These are phyloP conservation scores for Ganoderma boninense DNA, from an alignment of 1,284 basidiomycete species.

Conservation along the genomic window DNA sequence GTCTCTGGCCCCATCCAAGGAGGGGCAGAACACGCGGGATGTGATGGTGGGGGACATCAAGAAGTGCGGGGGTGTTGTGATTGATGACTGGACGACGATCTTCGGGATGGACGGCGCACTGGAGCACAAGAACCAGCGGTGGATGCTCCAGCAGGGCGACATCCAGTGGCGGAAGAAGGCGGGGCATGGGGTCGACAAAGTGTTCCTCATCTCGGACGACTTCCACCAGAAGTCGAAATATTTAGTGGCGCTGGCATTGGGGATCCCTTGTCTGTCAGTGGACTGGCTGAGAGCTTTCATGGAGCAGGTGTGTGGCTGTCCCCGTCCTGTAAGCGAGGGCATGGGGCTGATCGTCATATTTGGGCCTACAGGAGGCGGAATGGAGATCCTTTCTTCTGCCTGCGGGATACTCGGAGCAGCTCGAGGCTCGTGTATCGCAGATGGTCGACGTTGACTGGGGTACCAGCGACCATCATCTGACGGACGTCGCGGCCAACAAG, in stretches of 20 bases:
- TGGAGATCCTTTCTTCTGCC: slow-evolving; percentile 76
- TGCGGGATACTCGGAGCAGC: slow-evolving; percentile 66
- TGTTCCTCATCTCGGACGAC: slow-evolving; percentile 77
- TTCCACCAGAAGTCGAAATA: slow-evolving; percentile 79
- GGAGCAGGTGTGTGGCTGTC: slow-evolving; percentile 45
- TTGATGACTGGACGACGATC: slow-evolving; percentile 74
- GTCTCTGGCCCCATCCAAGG: slow-evolving; percentile 38
- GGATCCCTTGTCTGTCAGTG: slow-evolving; percentile 82
- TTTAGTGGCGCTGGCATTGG: slow-evolving; percentile 82
- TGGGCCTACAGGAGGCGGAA: slow-evolving; percentile 46
- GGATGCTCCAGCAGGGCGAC: slow-evolving; percentile 57
- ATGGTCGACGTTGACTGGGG: slow-evolving; percentile 80
- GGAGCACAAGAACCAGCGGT: slow-evolving; percentile 53
- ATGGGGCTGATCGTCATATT: neutral
- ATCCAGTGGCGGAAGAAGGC: slow-evolving; percentile 53
- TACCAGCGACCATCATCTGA: slow-evolving; percentile 57
- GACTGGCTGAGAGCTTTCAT: slow-evolving; percentile 65
- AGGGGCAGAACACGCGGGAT: slow-evolving; percentile 48
- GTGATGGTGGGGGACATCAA: slow-evolving; percentile 55
- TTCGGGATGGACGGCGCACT: slow-evolving; percentile 65
- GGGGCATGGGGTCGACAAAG: slow-evolving; percentile 52
- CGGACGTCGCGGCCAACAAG: slow-evolving; percentile 61
- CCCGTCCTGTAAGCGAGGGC: neutral
- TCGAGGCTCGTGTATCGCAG: slow-evolving; percentile 69
- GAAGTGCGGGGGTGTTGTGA: slow-evolving; percentile 63